Evolutionary conservation across 31 red algal genomes (phyloP).

Genomic region (Porphyra umbilicalis): DNA sequence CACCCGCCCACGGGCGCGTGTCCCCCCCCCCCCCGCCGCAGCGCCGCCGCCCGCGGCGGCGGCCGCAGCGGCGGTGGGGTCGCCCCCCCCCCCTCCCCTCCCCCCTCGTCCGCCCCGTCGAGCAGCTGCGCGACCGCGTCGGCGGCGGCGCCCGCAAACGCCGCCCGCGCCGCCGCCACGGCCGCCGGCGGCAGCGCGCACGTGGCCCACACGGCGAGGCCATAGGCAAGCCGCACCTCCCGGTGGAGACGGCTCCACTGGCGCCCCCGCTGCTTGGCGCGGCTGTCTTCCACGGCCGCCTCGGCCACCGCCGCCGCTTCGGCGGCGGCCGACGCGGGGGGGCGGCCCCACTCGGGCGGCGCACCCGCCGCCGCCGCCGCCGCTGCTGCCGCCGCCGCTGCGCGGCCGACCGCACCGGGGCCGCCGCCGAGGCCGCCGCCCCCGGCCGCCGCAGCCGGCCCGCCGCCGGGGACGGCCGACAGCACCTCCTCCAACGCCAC

Average conservation of each 20-base stretch:
- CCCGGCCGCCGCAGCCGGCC: no score
- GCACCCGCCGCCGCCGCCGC: background rate
- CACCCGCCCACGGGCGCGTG: background rate
- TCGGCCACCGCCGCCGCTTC: background rate
- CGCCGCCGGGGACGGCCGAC: background rate
- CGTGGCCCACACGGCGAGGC: conserved; percentile 8
- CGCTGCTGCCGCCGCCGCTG: background rate
- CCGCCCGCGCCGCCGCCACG: background rate
- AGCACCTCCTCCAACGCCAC: background rate
- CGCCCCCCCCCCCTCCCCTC: background rate
- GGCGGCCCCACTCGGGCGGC: background rate
- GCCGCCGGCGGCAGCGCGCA: conserved; percentile 2
- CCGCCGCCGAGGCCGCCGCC: background rate
- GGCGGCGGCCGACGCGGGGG: background rate
- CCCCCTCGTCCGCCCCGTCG: background rate
- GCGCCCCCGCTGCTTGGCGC: background rate
- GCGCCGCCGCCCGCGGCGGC: background rate
- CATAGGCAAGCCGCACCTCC: conserved; percentile 6
- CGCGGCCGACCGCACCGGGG: background rate
- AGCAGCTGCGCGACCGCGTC: background rate
- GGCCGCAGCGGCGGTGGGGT: background rate
- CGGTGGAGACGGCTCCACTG: conserved; percentile 6
- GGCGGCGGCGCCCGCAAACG: background rate
- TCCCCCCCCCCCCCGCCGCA: background rate
- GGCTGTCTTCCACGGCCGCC: background rate